phyloP scores from a whole-genome alignment of 1,284 basidiomycete species.

The Phlebopus sp. region DNA sequence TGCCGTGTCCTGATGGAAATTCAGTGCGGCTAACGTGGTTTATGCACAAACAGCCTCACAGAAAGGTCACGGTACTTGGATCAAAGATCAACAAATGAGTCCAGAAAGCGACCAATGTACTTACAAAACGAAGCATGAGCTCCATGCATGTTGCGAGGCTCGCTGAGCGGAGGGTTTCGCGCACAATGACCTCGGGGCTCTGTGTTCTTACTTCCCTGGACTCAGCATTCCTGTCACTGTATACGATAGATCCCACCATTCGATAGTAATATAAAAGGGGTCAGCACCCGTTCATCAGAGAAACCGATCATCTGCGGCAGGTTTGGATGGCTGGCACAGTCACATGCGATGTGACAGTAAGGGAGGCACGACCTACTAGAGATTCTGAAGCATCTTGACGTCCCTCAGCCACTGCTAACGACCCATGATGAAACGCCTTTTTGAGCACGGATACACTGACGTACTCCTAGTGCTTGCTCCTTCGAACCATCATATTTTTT shows the following conservation, averaged over 20 bases:
- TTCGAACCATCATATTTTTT: slow-evolving; percentile 43
- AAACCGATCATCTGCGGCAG: slow-evolving; percentile 53
- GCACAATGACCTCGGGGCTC: slow-evolving; percentile 31
- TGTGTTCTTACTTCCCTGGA: slow-evolving; percentile 39
- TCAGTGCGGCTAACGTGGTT: background rate
- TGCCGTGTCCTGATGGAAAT: slow-evolving; percentile 40
- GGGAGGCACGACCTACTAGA: slow-evolving; percentile 38
- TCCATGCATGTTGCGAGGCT: slow-evolving; percentile 37
- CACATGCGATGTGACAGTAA: background rate
- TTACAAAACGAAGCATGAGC: slow-evolving; percentile 38
- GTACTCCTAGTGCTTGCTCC: slow-evolving; percentile 34
- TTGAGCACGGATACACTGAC: background rate
- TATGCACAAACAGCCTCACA: slow-evolving; percentile 23
- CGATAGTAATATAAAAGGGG: slow-evolving; percentile 50
- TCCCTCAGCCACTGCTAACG: slow-evolving; percentile 48
- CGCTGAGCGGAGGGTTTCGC: slow-evolving; percentile 27
- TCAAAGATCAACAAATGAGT: slow-evolving; percentile 1
- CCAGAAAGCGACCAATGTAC: slow-evolving; percentile 6
- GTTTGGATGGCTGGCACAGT: slow-evolving; percentile 44
- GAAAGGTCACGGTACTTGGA: slow-evolving; percentile 44
- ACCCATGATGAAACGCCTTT: background rate
- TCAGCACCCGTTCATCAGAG: slow-evolving; percentile 44
- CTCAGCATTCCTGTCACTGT: slow-evolving; percentile 2
- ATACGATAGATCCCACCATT: slow-evolving; percentile 34
- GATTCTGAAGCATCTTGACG: slow-evolving; percentile 47